phyloP scores from a whole-genome alignment of 768 basidiomycete genomes.

The Coprinopsis cinerea region DNA sequence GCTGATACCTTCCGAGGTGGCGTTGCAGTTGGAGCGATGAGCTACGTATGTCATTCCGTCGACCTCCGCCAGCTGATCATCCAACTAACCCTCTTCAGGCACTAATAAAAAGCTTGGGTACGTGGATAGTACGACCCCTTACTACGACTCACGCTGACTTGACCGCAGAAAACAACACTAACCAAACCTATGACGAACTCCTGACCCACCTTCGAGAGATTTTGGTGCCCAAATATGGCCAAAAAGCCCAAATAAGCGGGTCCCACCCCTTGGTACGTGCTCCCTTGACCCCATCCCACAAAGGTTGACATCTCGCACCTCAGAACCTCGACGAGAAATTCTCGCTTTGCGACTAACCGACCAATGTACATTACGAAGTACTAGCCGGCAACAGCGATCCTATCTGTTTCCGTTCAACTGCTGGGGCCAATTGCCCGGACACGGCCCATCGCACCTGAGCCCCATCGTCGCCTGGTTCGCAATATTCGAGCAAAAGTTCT shows the following conservation, averaged over 20 bases:
- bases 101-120: slow-evolving; percentile 49
- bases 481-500: slow-evolving; percentile 9
- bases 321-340: neutral
- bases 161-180: slow-evolving; percentile 40
- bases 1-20: slow-evolving; percentile 62
- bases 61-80: neutral
- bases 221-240: slow-evolving; percentile 53
- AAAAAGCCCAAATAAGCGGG: slow-evolving; percentile 69
- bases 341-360: neutral
- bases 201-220: slow-evolving; percentile 37
- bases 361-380: neutral
- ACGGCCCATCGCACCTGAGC: slow-evolving; percentile 6
- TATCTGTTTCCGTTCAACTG: slow-evolving; percentile 8
- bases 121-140: neutral
- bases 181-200: slow-evolving; percentile 62
- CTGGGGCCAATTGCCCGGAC: slow-evolving; percentile 10
- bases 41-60: slow-evolving; percentile 46
- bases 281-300: too few relatives aligned
- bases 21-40: slow-evolving; percentile 76
- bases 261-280: slow-evolving; percentile 60
- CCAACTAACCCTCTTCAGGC: slow-evolving; percentile 35
- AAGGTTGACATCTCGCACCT: too few relatives aligned
- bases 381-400: neutral
- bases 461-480: slow-evolving; percentile 9
- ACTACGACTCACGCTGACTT: neutral